Evolutionary conservation across 2,329 filamentous ascomycete species (phyloP), one percentile per base, ranked within the genome.

Genomic region (Trichoderma sp.): DNA sequence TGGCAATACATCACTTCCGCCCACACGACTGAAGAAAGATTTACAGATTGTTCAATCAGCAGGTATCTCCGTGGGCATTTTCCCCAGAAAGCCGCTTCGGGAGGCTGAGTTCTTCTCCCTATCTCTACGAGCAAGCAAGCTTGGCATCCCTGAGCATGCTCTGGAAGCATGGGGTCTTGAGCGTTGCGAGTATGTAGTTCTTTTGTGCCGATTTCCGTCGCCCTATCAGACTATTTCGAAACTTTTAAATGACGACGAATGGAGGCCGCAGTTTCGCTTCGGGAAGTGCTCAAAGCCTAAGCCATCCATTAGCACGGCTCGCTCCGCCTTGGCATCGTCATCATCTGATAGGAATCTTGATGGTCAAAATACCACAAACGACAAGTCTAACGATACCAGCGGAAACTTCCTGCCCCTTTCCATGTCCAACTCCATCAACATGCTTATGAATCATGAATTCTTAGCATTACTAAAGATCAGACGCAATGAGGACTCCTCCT

Each of bases 161-260:
- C 86, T 92, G 77, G 84, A 90, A 73, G 91, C 93, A 1, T 97
- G 93, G 93, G 85, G 90, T 69, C 76, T 97, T 12, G 78, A 85
- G 15, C 78, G 83, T 0, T 78, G 82, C 0, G 89, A 93, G 37
- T 94, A 94, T 73, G 77, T 97, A 45, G 85, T 94, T 5, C 81
- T 96, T 5, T 81, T 97, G 25, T 84, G 95, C 52, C 85, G 85
- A 39, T 91, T 91, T 71, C 79, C 83, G 0, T 76, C 78, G n/a
- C 83, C 81, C 0, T 97, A 96, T 76, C 83, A 82, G 35, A 80
- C 81, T 3, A 80, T 91, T 58, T 84, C 90, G 17, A 75, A 85
- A 0, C 76, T 91, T 10, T 74, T 86, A 15, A 74, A 77, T 76
- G 80, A 64, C 74, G 57, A 75, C 73, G 67, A 77, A 77, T 79